phyloP scores from a whole-genome alignment of 257 asterid genomes.

The Euphrasia confusa region DNA sequence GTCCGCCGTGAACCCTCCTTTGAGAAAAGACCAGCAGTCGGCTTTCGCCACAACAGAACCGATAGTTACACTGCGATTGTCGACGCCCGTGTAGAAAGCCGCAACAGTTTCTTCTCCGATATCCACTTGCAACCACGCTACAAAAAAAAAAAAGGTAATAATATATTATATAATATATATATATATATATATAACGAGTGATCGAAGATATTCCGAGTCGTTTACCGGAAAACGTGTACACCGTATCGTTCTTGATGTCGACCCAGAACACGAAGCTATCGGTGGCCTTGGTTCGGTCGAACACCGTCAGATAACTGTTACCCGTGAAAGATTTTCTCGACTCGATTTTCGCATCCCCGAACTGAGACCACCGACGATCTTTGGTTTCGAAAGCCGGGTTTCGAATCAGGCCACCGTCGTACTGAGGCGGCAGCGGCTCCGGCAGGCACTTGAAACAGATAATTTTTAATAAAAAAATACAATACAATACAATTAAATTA shows the following conservation, averaged over 20 bases:
- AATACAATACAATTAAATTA: not conserved
- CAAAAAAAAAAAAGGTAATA: not conserved
- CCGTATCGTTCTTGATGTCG: conserved; percentile 26
- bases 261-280: conserved; percentile 30
- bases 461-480: not conserved
- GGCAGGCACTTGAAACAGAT: conserved; percentile 31
- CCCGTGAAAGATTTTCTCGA: conserved; percentile 23
- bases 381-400: conserved; percentile 32
- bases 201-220: too few species aligned
- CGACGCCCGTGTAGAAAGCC: conserved; percentile 22
- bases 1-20: conserved; percentile 48
- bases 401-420: conserved; percentile 35
- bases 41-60: conserved; percentile 47
- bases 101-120: conserved; percentile 30
- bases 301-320: conserved; percentile 36
- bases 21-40: conserved; percentile 55
- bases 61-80: not conserved
- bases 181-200: too few species aligned
- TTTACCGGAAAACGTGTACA: conserved; percentile 44
- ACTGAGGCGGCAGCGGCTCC: conserved; percentile 40
- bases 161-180: too few species aligned
- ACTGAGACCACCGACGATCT: conserved; percentile 25
- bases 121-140: conserved; percentile 51
- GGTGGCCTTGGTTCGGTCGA: conserved; percentile 16
- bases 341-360: conserved; percentile 27